A percentile compares a stretch with the other conserved stretches of the same genome.
phyloP scores from a whole-genome alignment of 345 rosid species.

The Anastatica hierochuntica region DNA sequence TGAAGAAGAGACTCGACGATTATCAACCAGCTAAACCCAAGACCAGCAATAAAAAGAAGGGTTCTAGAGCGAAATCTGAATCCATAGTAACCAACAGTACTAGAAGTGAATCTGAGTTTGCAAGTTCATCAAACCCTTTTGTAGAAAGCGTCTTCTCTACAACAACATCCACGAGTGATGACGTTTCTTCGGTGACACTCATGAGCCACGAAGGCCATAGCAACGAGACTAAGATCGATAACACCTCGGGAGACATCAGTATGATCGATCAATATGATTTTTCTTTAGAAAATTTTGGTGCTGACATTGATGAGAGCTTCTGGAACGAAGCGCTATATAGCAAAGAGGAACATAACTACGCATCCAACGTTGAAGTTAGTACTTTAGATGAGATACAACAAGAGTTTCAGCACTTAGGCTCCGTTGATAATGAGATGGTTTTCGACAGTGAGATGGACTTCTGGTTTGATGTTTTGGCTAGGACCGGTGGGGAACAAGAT shows the following conservation, averaged over 20 bases:
- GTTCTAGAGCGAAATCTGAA: slow-evolving; percentile 8
- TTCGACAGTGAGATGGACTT: slow-evolving; percentile 41
- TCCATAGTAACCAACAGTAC: background rate
- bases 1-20: slow-evolving; percentile 56
- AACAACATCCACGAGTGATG: slow-evolving; percentile 40
- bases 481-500: slow-evolving; percentile 33
- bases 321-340: slow-evolving; percentile 42
- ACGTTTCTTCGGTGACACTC: slow-evolving; percentile 34
- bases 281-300: slow-evolving; percentile 30
- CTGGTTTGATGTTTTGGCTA: slow-evolving; percentile 55
- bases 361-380: background rate
- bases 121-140: slow-evolving; percentile 12
- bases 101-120: slow-evolving; percentile 17
- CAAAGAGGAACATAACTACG: slow-evolving; percentile 14
- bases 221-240: slow-evolving; percentile 14
- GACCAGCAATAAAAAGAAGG: slow-evolving; percentile 16
- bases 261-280: slow-evolving; percentile 9
- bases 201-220: slow-evolving; percentile 8
- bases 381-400: slow-evolving; percentile 20
- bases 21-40: slow-evolving; percentile 20
- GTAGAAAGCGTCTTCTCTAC: slow-evolving; percentile 12
- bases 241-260: slow-evolving; percentile 16
- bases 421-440: slow-evolving; percentile 7
- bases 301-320: slow-evolving; percentile 50
- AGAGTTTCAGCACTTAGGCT: slow-evolving; percentile 14